Conservation (phyloP, 1,139 yeast species). For the Eremothecium sinecaudum region DNA sequence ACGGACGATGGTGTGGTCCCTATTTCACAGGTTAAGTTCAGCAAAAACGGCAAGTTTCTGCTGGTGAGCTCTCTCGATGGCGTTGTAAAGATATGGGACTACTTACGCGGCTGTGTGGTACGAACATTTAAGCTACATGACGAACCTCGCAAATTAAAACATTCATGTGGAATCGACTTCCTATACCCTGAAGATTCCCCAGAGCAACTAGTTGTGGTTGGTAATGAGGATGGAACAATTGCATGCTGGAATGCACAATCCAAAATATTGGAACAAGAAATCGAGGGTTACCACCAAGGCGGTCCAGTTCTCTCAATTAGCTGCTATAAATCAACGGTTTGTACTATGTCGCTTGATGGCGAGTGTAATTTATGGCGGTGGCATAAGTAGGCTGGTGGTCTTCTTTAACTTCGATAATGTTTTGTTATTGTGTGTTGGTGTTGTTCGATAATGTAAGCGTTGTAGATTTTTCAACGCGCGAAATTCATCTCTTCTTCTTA, state of each 20-base stretch:
- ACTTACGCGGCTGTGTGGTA: conserved; percentile 64
- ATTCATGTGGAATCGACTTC: conserved; percentile 42
- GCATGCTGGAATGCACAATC: conserved; percentile 70
- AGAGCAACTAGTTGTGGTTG: conserved; percentile 44
- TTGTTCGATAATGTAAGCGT: no score
- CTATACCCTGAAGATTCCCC: conserved; percentile 24
- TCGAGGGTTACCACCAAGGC: conserved; percentile 28
- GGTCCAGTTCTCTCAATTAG: conserved; percentile 45
- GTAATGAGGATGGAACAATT: conserved; percentile 53
- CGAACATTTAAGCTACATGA: conserved; percentile 47
- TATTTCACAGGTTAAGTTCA: conserved; percentile 58
- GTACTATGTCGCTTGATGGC: conserved; percentile 39
- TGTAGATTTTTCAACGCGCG: no score
- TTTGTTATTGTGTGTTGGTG: no score
- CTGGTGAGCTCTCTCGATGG: conserved; percentile 80
- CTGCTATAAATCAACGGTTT: conserved; percentile 34
- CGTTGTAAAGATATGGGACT: conserved; percentile 69
- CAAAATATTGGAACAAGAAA: conserved; percentile 40
- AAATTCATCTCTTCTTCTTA: no score
- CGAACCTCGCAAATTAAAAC: conserved; percentile 14
- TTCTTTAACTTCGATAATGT: no score
- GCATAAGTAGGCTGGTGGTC: no score
- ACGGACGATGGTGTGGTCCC: conserved; percentile 59
- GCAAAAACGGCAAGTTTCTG: conserved; percentile 77
- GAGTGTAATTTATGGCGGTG: conserved; percentile 25